Conservation (phyloP, 2,329 filamentous ascomycete species). For the Alternaria tenuissima region DNA sequence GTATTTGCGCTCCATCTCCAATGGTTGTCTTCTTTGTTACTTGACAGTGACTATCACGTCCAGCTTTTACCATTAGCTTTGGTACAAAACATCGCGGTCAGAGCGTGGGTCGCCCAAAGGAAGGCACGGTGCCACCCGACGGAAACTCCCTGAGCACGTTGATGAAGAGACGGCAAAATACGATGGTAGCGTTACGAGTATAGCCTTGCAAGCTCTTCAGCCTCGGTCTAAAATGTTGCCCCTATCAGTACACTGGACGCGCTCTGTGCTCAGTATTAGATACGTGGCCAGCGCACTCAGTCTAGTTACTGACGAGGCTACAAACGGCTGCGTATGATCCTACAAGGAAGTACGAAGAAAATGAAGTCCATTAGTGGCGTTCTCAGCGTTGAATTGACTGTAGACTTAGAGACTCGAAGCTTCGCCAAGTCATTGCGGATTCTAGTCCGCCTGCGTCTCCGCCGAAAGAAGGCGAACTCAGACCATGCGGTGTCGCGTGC, state of each 20-base stretch:
- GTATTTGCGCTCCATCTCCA: background rate
- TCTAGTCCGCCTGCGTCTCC: background rate
- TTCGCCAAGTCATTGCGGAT: background rate
- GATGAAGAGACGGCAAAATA: background rate
- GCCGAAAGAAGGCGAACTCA: background rate
- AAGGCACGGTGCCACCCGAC: background rate
- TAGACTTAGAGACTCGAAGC: too few relatives aligned
- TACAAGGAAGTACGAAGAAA: rapidly evolving
- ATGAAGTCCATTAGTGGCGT: background rate
- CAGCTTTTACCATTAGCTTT: background rate
- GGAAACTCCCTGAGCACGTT: background rate
- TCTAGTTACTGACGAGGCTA: background rate
- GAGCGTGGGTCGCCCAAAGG: background rate
- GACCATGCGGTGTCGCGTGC: background rate
- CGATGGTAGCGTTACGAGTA: background rate
- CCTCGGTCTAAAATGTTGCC: background rate
- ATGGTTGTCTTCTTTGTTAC: background rate
- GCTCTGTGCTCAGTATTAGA: background rate
- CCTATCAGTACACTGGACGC: background rate
- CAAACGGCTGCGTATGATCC: too few relatives aligned
- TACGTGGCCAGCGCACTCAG: background rate
- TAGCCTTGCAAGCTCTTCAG: background rate
- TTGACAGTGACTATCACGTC: background rate
- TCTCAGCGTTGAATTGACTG: background rate
- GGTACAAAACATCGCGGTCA: background rate